These are phyloP conservation scores for Ajuga reptans DNA, from an alignment of 305 asterid species.

Conservation along the genomic window DNA sequence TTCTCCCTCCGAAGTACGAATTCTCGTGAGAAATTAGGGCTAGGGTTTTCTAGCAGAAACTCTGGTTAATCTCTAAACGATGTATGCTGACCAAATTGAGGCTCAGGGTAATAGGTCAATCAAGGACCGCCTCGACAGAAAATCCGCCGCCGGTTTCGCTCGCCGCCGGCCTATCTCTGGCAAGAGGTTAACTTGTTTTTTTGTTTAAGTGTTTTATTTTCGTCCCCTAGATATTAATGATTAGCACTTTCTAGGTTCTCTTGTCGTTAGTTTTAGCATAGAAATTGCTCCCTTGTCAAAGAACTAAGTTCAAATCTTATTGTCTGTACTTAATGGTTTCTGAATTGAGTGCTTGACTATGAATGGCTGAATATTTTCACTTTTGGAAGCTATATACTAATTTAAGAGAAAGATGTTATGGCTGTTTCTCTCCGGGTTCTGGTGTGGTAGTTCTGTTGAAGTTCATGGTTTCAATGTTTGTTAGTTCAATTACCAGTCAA, in stretches of 20 bases:
- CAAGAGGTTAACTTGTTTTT: slow-evolving; percentile 51
- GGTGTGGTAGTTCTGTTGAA: not conserved
- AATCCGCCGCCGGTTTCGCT: slow-evolving; percentile 34
- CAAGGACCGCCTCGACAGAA: slow-evolving; percentile 75
- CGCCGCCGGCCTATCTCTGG: slow-evolving; percentile 56
- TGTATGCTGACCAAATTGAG: slow-evolving; percentile 88
- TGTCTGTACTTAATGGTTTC: not conserved
- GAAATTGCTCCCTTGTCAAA: too few species aligned
- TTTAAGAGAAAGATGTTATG: not conserved
- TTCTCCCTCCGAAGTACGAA: not conserved
- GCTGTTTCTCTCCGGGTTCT: not conserved
- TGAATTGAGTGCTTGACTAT: not conserved
- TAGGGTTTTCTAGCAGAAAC: slow-evolving; percentile 32
- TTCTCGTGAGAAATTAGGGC: slow-evolving; percentile 21
- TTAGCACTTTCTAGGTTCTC: slow-evolving; percentile 1
- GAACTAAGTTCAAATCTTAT: too few species aligned
- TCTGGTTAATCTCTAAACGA: slow-evolving; percentile 14
- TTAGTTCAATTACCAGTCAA: not conserved
- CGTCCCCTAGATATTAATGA: not conserved
- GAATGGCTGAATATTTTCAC: slow-evolving; percentile 1
- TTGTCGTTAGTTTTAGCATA: too few species aligned
- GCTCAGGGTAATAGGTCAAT: slow-evolving; percentile 55
- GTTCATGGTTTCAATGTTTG: not conserved
- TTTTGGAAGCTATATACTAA: not conserved
- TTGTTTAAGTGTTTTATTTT: not conserved